Evolutionary conservation across 2,329 filamentous ascomycete genomes (phyloP), one percentile per base, ranked within the genome.

Genomic region (Phialocephala subalpina): DNA sequence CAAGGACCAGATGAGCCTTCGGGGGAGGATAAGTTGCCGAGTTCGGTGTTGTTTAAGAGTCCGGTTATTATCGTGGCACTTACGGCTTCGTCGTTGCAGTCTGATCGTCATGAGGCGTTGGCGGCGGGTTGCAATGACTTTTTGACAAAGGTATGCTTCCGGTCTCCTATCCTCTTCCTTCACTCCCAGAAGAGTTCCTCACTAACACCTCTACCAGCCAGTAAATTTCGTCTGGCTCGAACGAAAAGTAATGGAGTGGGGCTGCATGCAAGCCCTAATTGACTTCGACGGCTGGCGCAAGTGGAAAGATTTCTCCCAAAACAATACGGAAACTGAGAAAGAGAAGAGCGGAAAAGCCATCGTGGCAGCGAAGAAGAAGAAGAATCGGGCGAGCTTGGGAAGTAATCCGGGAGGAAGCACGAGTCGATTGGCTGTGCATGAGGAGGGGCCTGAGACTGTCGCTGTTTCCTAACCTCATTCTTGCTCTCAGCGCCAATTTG

Each of bases 111-210:
- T 77, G 94, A 97, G 78, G 96, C 96, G 3, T 82, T 98, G 73
- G 95, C 95, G 33, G 96, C 95, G 45, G 96, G 96, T 4, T 98
- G 96, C 78, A 99, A 99, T 77, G 96, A 99, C 80, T 99, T 98
- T 80, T 83, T 99, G 77, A 98, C 96, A 68, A 97, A 97, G 90
- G 94, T 96, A 83, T 71, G 85, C 73, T 60, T 58, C 42, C 35
- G 35, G 8, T 60, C 56, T 49, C 47, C 42, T 56, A 12, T 20
- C 20, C 18, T 47, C 18, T 52, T 42, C 52, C 49, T 20, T 8
- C 35, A n/a, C 38, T 29, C 7, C 20, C 22, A n/a, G 35, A 27
- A 45, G 14, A 3, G 16, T 16, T 14, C 5, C 8, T 22, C 22
- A 35, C 57, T 66, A 60, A 69, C 70, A 35, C 67, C 64, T 52